phyloP scores from a whole-genome alignment of 371 early-diverging fungal genomes.

The Mucor racemosus region DNA sequence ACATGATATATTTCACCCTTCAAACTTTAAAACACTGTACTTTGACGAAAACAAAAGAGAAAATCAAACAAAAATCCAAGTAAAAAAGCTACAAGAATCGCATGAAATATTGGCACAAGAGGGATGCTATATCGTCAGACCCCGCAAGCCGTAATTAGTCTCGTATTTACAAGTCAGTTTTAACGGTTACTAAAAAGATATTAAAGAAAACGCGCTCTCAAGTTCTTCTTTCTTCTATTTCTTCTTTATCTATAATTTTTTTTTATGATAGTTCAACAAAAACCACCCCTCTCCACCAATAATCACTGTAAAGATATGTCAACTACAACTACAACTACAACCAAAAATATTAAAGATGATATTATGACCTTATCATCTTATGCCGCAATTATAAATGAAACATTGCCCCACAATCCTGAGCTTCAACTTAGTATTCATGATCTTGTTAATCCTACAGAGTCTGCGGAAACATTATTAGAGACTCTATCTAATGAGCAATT shows the following conservation, averaged over 20 bases:
- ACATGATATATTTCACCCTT: not conserved
- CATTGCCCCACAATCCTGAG: conserved; percentile 25
- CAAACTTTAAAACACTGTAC: not conserved
- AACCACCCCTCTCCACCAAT: conserved; percentile 13
- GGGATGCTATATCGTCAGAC: not conserved
- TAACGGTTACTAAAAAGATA: not conserved
- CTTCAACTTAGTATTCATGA: conserved; percentile 41
- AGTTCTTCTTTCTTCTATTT: conserved; percentile 7
- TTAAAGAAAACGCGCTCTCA: conserved; percentile 1
- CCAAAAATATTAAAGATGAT: conserved; percentile 12
- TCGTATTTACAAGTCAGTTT: conserved; percentile 7
- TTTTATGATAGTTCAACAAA: conserved; percentile 13
- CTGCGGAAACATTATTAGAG: conserved; percentile 40
- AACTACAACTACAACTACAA: conserved; percentile 7
- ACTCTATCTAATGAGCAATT: conserved; percentile 45
- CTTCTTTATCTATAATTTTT: conserved; percentile 10
- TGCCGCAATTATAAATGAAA: conserved; percentile 16
- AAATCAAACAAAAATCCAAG: not conserved
- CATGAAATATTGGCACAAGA: not conserved
- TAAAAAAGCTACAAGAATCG: not conserved
- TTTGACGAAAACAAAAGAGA: not conserved
- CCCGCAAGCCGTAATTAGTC: conserved; percentile 8
- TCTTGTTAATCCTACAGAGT: conserved; percentile 41
- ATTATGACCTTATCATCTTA: conserved; percentile 20
- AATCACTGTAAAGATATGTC: conserved; percentile 1